Percentiles rank a stretch among this genome's conserved stretches.
phyloP scores from a whole-genome alignment of 129 eudicot genomes.

The Kitagawia praeruptora region DNA sequence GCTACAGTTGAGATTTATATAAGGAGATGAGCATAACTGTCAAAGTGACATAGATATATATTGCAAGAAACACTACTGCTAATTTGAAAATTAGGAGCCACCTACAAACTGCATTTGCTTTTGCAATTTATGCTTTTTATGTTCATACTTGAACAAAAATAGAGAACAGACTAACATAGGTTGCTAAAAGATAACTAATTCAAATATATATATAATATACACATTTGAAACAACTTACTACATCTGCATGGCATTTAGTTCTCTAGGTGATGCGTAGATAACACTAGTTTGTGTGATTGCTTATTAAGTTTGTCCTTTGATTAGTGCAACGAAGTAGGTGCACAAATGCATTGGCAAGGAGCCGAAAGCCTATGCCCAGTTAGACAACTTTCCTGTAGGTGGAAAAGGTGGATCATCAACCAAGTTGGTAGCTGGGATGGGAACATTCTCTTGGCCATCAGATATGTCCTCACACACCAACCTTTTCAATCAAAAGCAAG shows the following conservation, averaged over 20 bases:
- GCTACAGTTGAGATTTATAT: too few species aligned
- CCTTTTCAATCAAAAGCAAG: conserved; percentile 27
- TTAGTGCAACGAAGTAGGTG: not conserved
- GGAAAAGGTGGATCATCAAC: conserved; percentile 80
- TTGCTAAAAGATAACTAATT: not conserved
- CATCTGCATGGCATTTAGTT: not conserved
- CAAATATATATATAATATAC: not conserved
- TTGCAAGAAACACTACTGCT: not conserved
- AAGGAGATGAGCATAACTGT: not conserved
- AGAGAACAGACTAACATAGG: not conserved
- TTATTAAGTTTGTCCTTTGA: not conserved
- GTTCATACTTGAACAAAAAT: not conserved
- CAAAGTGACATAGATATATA: not conserved
- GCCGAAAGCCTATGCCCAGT: not conserved
- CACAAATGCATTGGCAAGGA: not conserved
- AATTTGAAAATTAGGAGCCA: not conserved
- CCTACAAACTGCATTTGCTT: not conserved
- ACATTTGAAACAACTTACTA: not conserved
- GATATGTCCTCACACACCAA: conserved; percentile 80
- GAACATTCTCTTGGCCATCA: conserved; percentile 66
- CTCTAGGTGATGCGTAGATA: not conserved
- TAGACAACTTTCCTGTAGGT: conserved; percentile 45
- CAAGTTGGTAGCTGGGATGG: conserved; percentile 80
- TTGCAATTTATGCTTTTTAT: not conserved
- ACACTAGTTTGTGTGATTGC: not conserved